Evolutionary conservation across 2,329 filamentous ascomycete genomes (phyloP).

Genomic region (Ophiostoma himal-ulmi): DNA sequence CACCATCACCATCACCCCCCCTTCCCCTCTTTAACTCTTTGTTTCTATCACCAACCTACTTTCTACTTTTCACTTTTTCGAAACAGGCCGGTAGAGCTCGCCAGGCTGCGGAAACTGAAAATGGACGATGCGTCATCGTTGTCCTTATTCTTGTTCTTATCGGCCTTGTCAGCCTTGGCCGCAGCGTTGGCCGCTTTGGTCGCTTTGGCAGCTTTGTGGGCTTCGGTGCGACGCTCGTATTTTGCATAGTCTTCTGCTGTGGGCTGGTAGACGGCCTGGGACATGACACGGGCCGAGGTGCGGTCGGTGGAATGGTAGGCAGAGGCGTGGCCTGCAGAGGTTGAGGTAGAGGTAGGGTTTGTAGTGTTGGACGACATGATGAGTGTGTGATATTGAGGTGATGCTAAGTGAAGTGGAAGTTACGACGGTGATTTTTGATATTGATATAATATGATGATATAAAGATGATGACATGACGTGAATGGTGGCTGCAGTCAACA

Average conservation of each 20-base stretch:
- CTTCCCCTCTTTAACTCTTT: too few relatives aligned
- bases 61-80: conserved; percentile 15
- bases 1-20: neutral
- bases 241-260: conserved; percentile 14
- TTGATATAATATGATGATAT: too few relatives aligned
- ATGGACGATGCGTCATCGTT: conserved; percentile 12
- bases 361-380: neutral
- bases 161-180: conserved; percentile 12
- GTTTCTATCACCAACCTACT: neutral
- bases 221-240: conserved; percentile 18
- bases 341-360: neutral
- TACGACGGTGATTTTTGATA: too few relatives aligned
- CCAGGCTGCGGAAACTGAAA: conserved; percentile 24
- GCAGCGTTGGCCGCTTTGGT: conserved; percentile 13
- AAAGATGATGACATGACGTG: neutral
- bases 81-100: conserved; percentile 25
- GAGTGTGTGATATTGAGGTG: neutral
- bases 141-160: neutral
- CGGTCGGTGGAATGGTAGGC: conserved; percentile 17
- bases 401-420: too few relatives aligned
- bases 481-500: too few relatives aligned
- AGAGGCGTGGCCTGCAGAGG: neutral
- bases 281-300: conserved; percentile 11
- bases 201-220: conserved; percentile 15
- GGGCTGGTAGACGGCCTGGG: conserved; percentile 20